A percentile compares a stretch with the other conserved stretches of the same genome.
Evolutionary conservation across 176 grass and related monocot genomes (phyloP).

Genomic region (Avena atlantica): DNA sequence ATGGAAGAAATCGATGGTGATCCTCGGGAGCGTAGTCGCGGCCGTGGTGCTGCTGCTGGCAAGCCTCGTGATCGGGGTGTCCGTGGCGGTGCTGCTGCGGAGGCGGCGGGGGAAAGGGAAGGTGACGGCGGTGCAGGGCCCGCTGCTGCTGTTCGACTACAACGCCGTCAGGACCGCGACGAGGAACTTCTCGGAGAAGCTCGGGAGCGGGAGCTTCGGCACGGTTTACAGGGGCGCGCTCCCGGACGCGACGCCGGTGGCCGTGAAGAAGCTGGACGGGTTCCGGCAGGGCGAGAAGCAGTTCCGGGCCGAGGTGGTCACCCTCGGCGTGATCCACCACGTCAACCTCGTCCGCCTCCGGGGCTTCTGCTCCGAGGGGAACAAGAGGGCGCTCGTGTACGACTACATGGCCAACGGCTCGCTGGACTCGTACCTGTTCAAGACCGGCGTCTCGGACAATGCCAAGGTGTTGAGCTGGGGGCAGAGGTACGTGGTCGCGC

Average conservation of each 20-base stretch:
- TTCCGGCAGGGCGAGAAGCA: slow-evolving; percentile 57
- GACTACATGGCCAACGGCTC: slow-evolving; percentile 62
- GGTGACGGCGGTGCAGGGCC: slow-evolving; percentile 51
- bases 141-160: slow-evolving; percentile 56
- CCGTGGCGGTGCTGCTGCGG: slow-evolving; percentile 26
- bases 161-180: slow-evolving; percentile 43
- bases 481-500: slow-evolving; percentile 36
- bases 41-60: slow-evolving; percentile 43
- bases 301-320: slow-evolving; percentile 56
- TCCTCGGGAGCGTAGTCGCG: slow-evolving; percentile 15
- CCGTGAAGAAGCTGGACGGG: slow-evolving; percentile 55
- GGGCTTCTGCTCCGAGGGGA: slow-evolving; percentile 56
- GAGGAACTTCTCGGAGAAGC: slow-evolving; percentile 53
- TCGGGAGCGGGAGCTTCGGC: slow-evolving; percentile 56
- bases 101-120: slow-evolving; percentile 46
- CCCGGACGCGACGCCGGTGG: slow-evolving; percentile 44
- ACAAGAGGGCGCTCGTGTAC: slow-evolving; percentile 56
- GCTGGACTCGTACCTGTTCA: slow-evolving; percentile 51
- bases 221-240: slow-evolving; percentile 50
- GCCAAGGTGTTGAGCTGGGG: slow-evolving; percentile 48
- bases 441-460: not conserved
- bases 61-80: slow-evolving; percentile 19
- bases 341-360: slow-evolving; percentile 56
- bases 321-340: slow-evolving; percentile 53
- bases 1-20: slow-evolving; percentile 53